Evolutionary conservation across 2,329 filamentous ascomycete genomes (phyloP).

Genomic region (Scytalidium lignicola): DNA sequence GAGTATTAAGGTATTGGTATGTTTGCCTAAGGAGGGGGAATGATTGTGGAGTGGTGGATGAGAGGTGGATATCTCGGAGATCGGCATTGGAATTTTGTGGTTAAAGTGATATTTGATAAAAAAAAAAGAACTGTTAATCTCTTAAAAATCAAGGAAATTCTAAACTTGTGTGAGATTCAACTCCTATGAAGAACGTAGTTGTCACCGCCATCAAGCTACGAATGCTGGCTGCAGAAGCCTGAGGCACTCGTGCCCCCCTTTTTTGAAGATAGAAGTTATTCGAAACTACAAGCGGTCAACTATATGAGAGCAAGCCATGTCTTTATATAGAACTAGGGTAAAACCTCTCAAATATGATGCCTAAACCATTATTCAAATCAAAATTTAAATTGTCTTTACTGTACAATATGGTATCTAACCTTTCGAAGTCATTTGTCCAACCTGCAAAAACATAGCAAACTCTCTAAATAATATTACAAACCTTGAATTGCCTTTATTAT

Average conservation of each 20-base stretch:
- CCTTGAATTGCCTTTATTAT: slow-evolving; percentile 55
- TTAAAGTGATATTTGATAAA: too few species aligned
- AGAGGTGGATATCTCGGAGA: background rate
- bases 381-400: too few species aligned
- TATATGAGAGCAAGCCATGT: too few species aligned
- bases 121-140: too few species aligned
- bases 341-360: too few species aligned
- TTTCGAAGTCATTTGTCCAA: background rate
- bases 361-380: too few species aligned
- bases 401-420: background rate
- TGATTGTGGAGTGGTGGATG: slow-evolving; percentile 11
- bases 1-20: slow-evolving; percentile 34
- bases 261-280: background rate
- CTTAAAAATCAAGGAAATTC: too few species aligned
- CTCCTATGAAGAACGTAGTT: too few species aligned
- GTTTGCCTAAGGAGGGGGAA: slow-evolving; percentile 12
- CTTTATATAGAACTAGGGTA: too few species aligned
- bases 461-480: slow-evolving; percentile 32
- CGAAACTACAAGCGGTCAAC: too few species aligned
- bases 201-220: too few species aligned
- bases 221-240: background rate
- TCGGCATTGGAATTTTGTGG: background rate
- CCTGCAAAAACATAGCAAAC: background rate
- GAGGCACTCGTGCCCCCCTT: background rate
- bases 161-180: too few species aligned